Conservation (phyloP, 306 rosid genomes). For the Leucaena leucocephala region DNA sequence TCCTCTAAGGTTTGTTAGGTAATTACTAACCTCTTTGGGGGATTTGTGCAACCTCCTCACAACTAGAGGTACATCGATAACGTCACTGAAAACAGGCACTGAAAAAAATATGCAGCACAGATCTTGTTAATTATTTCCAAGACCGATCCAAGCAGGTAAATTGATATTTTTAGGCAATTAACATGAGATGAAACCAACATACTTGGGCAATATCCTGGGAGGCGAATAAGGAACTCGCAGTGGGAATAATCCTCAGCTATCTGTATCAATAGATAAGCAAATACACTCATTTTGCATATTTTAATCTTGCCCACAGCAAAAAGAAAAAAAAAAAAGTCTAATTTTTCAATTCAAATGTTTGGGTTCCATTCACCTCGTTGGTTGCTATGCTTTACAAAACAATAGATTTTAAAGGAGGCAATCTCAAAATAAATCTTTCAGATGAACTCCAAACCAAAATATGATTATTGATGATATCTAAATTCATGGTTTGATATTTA, state of each 20-base stretch:
- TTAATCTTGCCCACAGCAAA: slow-evolving; percentile 15
- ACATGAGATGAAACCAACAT: slow-evolving; percentile 36
- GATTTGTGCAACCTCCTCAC: slow-evolving; percentile 90
- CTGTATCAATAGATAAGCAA: slow-evolving; percentile 45
- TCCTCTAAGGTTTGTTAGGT: slow-evolving; percentile 25
- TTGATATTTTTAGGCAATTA: slow-evolving; percentile 28
- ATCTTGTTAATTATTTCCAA: slow-evolving; percentile 19
- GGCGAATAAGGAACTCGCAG: slow-evolving; percentile 72
- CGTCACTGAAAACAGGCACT: slow-evolving; percentile 97
- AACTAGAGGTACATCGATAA: slow-evolving; percentile 86
- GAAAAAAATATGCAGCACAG: slow-evolving; percentile 28
- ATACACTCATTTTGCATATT: slow-evolving; percentile 26
- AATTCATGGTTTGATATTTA: background rate
- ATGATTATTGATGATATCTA: slow-evolving; percentile 14
- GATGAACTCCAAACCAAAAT: background rate
- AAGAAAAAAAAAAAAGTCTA: slow-evolving; percentile 9
- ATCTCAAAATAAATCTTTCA: background rate
- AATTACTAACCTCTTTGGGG: slow-evolving; percentile 69
- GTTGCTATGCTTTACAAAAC: slow-evolving; percentile 15
- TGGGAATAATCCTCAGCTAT: slow-evolving; percentile 97
- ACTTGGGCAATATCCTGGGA: slow-evolving; percentile 58
- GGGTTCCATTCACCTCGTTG: background rate
- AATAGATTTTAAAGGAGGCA: background rate
- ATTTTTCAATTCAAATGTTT: slow-evolving; percentile 3
- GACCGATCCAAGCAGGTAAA: slow-evolving; percentile 8